Evolutionary conservation across 1,284 basidiomycete species (phyloP).

Genomic region (Cronartium quercuum): DNA sequence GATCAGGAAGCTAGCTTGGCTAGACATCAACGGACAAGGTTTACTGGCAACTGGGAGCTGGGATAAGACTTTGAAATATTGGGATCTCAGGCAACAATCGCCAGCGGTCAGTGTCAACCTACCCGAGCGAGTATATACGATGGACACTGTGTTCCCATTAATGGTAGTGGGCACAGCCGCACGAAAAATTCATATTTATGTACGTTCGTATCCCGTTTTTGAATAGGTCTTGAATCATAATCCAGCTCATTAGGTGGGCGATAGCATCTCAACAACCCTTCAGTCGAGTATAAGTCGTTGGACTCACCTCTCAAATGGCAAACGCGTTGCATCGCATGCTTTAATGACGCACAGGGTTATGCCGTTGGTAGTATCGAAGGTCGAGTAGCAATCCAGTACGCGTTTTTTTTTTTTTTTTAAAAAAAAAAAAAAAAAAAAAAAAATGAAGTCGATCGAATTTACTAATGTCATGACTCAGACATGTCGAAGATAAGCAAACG

Average conservation of each 20-base stretch:
- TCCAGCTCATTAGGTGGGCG: background rate
- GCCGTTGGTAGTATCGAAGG: constrained; percentile 93
- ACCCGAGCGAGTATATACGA: constrained; percentile 80
- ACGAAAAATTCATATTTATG: constrained; percentile 68
- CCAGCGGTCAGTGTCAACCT: constrained; percentile 72
- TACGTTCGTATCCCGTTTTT: constrained; percentile 59
- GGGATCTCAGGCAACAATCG: constrained; percentile 70
- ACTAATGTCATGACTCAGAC: constrained; percentile 54
- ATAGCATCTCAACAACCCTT: constrained; percentile 54
- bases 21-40: constrained; percentile 61
- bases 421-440: background rate
- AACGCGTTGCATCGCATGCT: constrained; percentile 80
- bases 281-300: constrained; percentile 48
- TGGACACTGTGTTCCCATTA: constrained; percentile 76
- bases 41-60: constrained; percentile 79
- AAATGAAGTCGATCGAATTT: background rate
- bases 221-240: constrained; percentile 51
- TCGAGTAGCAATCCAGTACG: constrained; percentile 89
- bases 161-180: constrained; percentile 93
- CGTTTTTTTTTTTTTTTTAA: constrained; percentile 40
- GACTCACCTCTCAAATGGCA: constrained; percentile 87
- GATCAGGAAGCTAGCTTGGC: constrained; percentile 68
- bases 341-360: constrained; percentile 72
- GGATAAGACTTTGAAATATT: constrained; percentile 92
- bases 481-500: constrained; percentile 70